Evolutionary conservation across 495 filamentous ascomycete genomes (phyloP), one percentile per base, ranked within the genome.

Genomic region (Tuber calosporum): DNA sequence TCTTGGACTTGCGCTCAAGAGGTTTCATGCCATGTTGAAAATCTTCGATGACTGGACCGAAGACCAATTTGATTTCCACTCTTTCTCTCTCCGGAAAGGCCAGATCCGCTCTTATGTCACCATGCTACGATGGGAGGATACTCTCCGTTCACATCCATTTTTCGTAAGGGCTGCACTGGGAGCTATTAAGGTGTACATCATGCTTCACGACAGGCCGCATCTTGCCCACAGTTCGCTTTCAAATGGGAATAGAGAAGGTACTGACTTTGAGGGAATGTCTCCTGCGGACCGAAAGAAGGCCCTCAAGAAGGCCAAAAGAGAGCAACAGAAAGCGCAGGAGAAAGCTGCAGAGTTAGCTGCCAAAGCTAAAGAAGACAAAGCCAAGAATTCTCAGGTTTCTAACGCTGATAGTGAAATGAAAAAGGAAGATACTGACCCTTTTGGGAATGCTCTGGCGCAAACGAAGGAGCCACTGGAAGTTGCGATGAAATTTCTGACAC

Each of bases 1-100:
- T 78, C 84, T 93, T 66, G 92, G 90, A 2, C 87, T 97, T 74
- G 94, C 96, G 3, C 85, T 99, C 62, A 99, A 99, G 84, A 89
- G 95, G 43, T 94, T 95, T 80, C 90, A 91, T 73, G 86, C 90
- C 2, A 80, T 81, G 34, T 75, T 70, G 70, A 93, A 94, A 83
- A 93, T 98, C 73, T 98, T 99, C 78, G 94, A 97, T 40, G 89
- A 91, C 58, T 99, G 95, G 95, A 90, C 96, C 77, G 95, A 99
- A 77, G 95, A 99, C 78, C 95, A 99, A 79, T 97, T 97, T 79
- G 95, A 99, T 81, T 99, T 99, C 86, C 95, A 99, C 84, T 92
- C 89, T 82, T 99, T 98, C 84, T 97, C 94, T 11, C 85, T 98
- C 9, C 87, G 94, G 15, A 98, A 98, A 83, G 95, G 96, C 8